Evolutionary conservation across 768 basidiomycete genomes (phyloP), one percentile per base, ranked within the genome.

Genomic region (Psilocybe cubensis): DNA sequence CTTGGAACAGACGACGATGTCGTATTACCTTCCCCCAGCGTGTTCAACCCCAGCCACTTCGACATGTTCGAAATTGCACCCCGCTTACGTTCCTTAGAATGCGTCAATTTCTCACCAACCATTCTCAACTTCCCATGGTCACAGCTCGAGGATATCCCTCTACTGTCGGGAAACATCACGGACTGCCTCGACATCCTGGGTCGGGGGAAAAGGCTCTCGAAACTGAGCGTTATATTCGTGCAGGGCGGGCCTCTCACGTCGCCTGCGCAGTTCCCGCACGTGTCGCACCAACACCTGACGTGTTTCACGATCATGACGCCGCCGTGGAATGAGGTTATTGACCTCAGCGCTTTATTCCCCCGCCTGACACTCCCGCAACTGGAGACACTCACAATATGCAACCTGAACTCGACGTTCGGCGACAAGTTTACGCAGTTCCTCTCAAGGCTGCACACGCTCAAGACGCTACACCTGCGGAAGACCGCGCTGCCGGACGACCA

Each of bases 351-450:
- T 8, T 68, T 77, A 33, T 76, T 78, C 64, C 69, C 68, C 1
- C 69, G 67, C 40, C 67, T 78, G 42, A 68, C 67, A 41, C 62
- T 74, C 11, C 76, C 77, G 20, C 64, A 66, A 33, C 71, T 78
- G 23, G 68, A 71, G 21, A 68, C 68, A 6, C 73, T 78, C 28
- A 72, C 70, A 17, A 76, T 77, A 46, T 76, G 75, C 60, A 78
- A 77, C 55, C 59, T 77, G 44, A 70, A 68, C 48, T 69, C 70
- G 38, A 66, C 70, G 10, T 73, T 77, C 44, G 68, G 68, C 3
- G 35, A 67, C 9, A 69, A 71, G 24, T 71, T 78, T 28, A 64
- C 66, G 10, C 60, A 66, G 21, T 78, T 78, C 60, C 63, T 78
- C 4, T 69, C 74, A 2, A 63, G 69, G 40, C 50, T 76, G 11